Evolutionary conservation across 2,329 filamentous ascomycete genomes (phyloP), one percentile per base, ranked within the genome.

Genomic region (Arthrobotrys sphaeroides): DNA sequence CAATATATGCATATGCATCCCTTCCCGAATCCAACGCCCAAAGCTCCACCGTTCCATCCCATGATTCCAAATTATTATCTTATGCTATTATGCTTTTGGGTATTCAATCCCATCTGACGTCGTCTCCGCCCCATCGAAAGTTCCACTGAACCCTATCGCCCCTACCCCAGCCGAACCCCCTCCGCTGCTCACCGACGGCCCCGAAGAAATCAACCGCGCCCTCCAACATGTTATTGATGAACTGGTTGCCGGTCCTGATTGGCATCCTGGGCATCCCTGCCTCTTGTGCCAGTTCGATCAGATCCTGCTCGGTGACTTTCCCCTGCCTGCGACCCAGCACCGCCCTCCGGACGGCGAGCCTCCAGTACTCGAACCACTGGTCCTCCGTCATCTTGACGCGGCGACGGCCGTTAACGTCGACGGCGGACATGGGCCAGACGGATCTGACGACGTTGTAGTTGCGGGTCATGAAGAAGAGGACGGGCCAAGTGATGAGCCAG

Each of bases 401-500:
- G 20, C 42, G 28, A 12, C 42, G 38, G 77, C 61, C 73, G 40
- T 53, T 45, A n/a, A 65, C 16, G 47, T 65, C 57, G 13, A 78
- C 64, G 49, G 69, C 47, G 31, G 72, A 62, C 70, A 57, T 61
- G 7, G 60, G 60, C 89, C 90, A 93, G 33, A 89, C 84, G 0
- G 87, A 86, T 20, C 84, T 83, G 2, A 88, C 85, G 1, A 91
- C 88, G 77, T 90, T 86, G 83, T 89, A 93, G 55, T 87, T 85
- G 80, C 87, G 88, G 0, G 91, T 93, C 16, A 86, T 82, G 80
- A 92, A 85, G 82, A 88, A 89, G 10, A 93, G 84, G 68, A 87
- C 86, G 0, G 91, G 91, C 91, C 91, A 93, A 2, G 87, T 84
- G 78, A 93, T 84, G 68, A 93, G 79, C 85, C 90, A 90, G 10